Percentiles rank a stretch among this genome's conserved stretches.
phyloP scores from a whole-genome alignment of 2,329 filamentous ascomycete species.

The Penicillium brasilianum region DNA sequence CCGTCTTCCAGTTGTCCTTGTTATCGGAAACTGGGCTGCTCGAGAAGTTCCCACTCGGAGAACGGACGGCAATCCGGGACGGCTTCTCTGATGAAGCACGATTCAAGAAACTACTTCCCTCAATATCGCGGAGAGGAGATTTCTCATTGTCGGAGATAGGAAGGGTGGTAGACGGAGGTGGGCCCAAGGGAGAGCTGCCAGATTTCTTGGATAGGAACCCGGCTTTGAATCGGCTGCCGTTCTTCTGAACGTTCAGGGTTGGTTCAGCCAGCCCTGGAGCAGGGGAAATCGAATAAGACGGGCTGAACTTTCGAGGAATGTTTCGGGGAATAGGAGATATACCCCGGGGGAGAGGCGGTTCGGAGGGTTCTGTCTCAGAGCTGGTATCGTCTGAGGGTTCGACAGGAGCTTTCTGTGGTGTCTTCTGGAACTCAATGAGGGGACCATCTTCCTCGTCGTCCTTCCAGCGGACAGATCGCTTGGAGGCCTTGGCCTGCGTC shows the following conservation, averaged over 20 bases:
- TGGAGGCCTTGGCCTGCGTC: conserved; percentile 63
- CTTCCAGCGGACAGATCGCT: conserved; percentile 86
- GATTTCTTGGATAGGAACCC: conserved; percentile 80
- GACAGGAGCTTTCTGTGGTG: conserved; percentile 71
- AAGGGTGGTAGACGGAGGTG: conserved; percentile 62
- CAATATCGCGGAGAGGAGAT: conserved; percentile 61
- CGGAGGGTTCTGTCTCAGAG: conserved; percentile 49
- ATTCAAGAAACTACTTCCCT: conserved; percentile 56
- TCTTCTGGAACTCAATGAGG: conserved; percentile 89
- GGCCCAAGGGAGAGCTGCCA: conserved; percentile 66
- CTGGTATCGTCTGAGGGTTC: conserved; percentile 63
- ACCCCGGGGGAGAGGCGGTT: conserved; percentile 53
- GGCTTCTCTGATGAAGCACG: conserved; percentile 50
- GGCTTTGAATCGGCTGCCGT: conserved; percentile 80
- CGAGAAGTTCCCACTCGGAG: conserved; percentile 43
- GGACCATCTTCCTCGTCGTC: conserved; percentile 87
- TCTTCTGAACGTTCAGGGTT: conserved; percentile 66
- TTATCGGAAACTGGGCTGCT: conserved; percentile 51
- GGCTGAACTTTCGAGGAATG: conserved; percentile 51
- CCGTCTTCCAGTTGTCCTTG: conserved; percentile 54
- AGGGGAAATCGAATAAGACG: conserved; percentile 59
- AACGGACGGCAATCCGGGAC: conserved; percentile 46
- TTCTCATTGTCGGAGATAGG: conserved; percentile 64
- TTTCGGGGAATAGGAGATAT: conserved; percentile 56
- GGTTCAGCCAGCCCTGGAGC: conserved; percentile 62